Evolutionary conservation across 2,329 filamentous ascomycete species (phyloP), one percentile per base, ranked within the genome.

Genomic region (Alternaria gaisen): DNA sequence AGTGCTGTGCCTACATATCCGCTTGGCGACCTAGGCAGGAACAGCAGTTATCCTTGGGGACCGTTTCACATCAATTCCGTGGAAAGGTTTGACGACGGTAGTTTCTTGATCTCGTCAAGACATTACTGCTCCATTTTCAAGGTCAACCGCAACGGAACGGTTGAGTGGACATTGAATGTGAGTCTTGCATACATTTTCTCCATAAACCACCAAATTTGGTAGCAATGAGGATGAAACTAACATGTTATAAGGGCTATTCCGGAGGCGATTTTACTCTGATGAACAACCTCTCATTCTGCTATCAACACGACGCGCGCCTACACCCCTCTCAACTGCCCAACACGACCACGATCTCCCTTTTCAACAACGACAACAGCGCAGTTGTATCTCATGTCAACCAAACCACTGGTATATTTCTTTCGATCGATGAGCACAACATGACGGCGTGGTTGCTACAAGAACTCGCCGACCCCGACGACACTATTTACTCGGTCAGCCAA

Each of bases 301-400:
- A 58, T 28, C 58, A 64, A 28, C 61, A 64, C 30, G 61, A 64
- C 26, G 61, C 61, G 10, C 54, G 61, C 24, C 43, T 64, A 0
- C 55, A 61, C 40, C 11, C 52, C 5, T 54, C 52, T 36, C 40
- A 14, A 4, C 24, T 10, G 5, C 18, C 40, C 28, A 54, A 34
- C 41, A 54, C 52, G 12, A 54, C 41, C 16, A 54, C 41, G 16
- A 54, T 54, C 30, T 54, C 41, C 30, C 52, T 54, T 4, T 54
- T 54, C 52, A 54, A 54, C 41, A 54, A 54, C 28, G 52, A 44
- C 41, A 54, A 54, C 24, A 59, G 43, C 36, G 42, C 38, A 42
- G 56, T 42, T 1, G 34, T 42, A n/a, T 41, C 54, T 12, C 38
- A 48, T 14, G 28, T 52, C 10, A 38, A 43, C n/a, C 41, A 58